A percentile compares a stretch with the other conserved stretches of the same genome.
Evolutionary conservation across 1,284 basidiomycete species (phyloP).

Genomic region (Ceratobasidium sp.): DNA sequence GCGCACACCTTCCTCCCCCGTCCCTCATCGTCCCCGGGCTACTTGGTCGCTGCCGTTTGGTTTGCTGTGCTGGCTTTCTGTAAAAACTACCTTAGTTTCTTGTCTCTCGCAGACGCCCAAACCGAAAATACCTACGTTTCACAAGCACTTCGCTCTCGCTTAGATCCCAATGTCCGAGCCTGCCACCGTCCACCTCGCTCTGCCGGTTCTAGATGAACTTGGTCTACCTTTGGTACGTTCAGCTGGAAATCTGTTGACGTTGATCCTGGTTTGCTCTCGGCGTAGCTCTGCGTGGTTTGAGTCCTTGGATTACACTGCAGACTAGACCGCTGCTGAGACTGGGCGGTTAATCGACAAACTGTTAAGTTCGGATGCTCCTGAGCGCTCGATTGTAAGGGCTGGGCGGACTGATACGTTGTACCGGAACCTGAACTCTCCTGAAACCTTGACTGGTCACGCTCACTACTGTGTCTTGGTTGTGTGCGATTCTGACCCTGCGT

Average conservation of each 20-base stretch:
- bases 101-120: neutral
- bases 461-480: neutral
- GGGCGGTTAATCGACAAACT: neutral
- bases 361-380: neutral
- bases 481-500: too few species aligned
- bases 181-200: neutral
- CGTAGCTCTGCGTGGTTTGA: neutral
- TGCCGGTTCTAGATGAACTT: neutral
- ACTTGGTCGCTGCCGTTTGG: too few species aligned
- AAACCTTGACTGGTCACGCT: neutral
- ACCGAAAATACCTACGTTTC: neutral
- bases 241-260: neutral
- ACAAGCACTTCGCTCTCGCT: conserved; percentile 8
- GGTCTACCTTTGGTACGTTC: neutral
- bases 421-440: neutral
- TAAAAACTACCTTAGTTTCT: neutral
- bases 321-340: neutral
- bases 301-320: neutral
- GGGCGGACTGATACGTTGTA: neutral
- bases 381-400: neutral
- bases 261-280: neutral
- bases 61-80: neutral
- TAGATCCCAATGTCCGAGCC: neutral
- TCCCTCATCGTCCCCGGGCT: too few species aligned
- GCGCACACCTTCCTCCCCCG: neutral